phyloP scores from a whole-genome alignment of 2,329 filamentous ascomycete species.

The Seiridium cupressi region DNA sequence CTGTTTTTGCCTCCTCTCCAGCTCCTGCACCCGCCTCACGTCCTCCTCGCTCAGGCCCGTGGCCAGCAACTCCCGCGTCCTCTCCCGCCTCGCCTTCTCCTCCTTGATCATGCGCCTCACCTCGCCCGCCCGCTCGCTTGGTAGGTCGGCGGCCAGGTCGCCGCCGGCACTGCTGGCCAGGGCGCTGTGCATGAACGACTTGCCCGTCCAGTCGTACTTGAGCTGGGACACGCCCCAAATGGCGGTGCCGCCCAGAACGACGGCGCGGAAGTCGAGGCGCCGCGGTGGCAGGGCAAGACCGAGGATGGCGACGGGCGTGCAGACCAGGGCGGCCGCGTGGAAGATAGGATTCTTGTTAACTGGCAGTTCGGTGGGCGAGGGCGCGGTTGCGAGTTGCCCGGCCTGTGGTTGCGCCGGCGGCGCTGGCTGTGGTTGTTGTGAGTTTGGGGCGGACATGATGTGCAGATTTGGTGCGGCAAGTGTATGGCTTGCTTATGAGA shows the following conservation, averaged over 20 bases:
- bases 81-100: slow-evolving; percentile 35
- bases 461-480: too few relatives aligned
- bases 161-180: not conserved
- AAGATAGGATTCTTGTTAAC: slow-evolving; percentile 30
- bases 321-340: slow-evolving; percentile 47
- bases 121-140: slow-evolving; percentile 54
- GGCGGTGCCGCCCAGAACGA: slow-evolving; percentile 47
- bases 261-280: slow-evolving; percentile 47
- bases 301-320: slow-evolving; percentile 45
- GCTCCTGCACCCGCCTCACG: slow-evolving; percentile 25
- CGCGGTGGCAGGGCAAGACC: slow-evolving; percentile 52
- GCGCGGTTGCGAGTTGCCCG: slow-evolving; percentile 9
- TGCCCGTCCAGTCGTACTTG: slow-evolving; percentile 54
- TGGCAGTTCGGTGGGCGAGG: slow-evolving; percentile 9
- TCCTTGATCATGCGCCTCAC: slow-evolving; percentile 46
- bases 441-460: not conserved
- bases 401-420: slow-evolving; percentile 2
- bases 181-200: slow-evolving; percentile 46
- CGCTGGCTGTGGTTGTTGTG: slow-evolving; percentile 6
- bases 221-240: slow-evolving; percentile 56
- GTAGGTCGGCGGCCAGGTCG: slow-evolving; percentile 33
- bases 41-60: slow-evolving; percentile 20
- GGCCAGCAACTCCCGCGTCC: slow-evolving; percentile 21
- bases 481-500: too few relatives aligned
- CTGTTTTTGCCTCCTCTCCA: slow-evolving; percentile 17